Conservation (phyloP, 2,329 filamentous ascomycete species). For the Alternaria alternata region DNA sequence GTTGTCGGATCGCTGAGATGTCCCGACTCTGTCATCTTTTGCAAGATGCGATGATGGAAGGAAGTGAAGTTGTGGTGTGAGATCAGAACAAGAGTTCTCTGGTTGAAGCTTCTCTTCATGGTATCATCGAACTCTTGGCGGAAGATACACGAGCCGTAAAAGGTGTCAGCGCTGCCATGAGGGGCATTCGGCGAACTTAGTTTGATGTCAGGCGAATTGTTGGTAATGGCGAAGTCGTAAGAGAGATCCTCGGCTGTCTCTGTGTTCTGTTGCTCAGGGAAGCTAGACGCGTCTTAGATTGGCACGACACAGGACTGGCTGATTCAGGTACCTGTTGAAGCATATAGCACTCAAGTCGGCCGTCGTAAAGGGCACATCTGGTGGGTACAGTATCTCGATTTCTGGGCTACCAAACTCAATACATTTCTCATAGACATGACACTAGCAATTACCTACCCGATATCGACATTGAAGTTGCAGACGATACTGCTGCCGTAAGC, state of each 20-base stretch:
- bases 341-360: slow-evolving; percentile 53
- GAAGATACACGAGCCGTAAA: slow-evolving; percentile 52
- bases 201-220: slow-evolving; percentile 65
- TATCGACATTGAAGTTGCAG: slow-evolving; percentile 56
- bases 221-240: slow-evolving; percentile 53
- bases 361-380: slow-evolving; percentile 48
- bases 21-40: slow-evolving; percentile 48
- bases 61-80: slow-evolving; percentile 52
- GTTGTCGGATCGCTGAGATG: slow-evolving; percentile 51
- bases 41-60: slow-evolving; percentile 47
- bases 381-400: slow-evolving; percentile 53
- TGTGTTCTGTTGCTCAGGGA: slow-evolving; percentile 54
- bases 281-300: slow-evolving; percentile 39
- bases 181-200: slow-evolving; percentile 50
- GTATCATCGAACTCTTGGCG: slow-evolving; percentile 52
- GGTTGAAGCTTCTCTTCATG: slow-evolving; percentile 55
- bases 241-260: slow-evolving; percentile 50
- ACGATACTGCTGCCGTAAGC: slow-evolving; percentile 45
- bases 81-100: slow-evolving; percentile 51
- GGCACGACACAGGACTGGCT: background rate
- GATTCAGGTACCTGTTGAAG: slow-evolving; percentile 49
- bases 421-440: background rate
- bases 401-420: slow-evolving; percentile 46
- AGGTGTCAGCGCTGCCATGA: slow-evolving; percentile 48
- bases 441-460: slow-evolving; percentile 43